Evolutionary conservation across 345 rosid species (phyloP).

Genomic region (Gossypium arboreum): DNA sequence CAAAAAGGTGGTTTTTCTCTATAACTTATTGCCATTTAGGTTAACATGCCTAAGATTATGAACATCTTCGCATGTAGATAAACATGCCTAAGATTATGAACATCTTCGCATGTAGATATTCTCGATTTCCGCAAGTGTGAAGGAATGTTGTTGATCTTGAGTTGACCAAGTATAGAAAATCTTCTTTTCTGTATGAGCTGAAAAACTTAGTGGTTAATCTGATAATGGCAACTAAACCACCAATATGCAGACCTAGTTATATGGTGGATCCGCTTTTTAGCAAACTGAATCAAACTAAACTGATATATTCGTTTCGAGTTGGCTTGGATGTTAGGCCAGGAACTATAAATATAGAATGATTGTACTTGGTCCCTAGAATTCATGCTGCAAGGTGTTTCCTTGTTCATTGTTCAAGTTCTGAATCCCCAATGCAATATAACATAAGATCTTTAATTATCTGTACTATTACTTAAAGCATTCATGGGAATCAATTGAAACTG

Average conservation of each 20-base stretch:
- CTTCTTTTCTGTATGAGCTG: neutral
- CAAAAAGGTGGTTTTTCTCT: conserved; percentile 51
- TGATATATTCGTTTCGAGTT: neutral
- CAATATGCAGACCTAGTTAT: neutral
- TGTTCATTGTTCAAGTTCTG: neutral
- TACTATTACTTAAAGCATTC: too few relatives aligned
- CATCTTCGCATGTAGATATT: neutral
- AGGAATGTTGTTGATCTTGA: neutral
- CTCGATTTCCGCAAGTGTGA: neutral
- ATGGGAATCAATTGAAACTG: neutral
- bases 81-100: neutral
- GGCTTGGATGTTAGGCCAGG: neutral
- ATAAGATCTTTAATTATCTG: too few relatives aligned
- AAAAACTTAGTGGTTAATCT: neutral
- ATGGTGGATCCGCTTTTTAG: neutral
- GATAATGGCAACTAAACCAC: neutral
- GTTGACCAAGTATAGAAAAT: neutral
- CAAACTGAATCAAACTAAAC: neutral
- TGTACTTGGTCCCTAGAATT: neutral
- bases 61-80: neutral
- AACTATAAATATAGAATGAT: neutral
- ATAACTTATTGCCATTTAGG: neutral
- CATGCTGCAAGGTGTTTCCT: neutral
- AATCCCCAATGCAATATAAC: too few relatives aligned
- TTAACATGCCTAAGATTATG: neutral